Evolutionary conservation across 257 asterid species (phyloP).

Genomic region (Asclepias syriaca): DNA sequence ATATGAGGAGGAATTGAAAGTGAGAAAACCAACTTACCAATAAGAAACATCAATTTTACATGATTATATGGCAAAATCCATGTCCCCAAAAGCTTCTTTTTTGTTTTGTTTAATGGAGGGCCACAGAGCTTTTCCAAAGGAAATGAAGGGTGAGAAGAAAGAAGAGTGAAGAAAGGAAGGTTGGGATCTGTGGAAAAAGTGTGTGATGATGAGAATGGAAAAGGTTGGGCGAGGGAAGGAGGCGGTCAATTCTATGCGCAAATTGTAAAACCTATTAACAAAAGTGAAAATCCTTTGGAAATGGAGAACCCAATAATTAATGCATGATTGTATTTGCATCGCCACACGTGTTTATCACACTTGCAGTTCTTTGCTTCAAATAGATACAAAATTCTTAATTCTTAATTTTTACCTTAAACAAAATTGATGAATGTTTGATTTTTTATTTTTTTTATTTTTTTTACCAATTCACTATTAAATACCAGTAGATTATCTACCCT

Average conservation of each 20-base stretch:
- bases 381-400: too few species aligned
- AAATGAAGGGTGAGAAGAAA: neutral
- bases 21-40: slow-evolving; percentile 5
- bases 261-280: neutral
- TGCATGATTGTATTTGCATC: slow-evolving; percentile 11
- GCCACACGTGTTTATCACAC: too few species aligned
- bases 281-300: neutral
- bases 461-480: too few species aligned
- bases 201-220: slow-evolving; percentile 10
- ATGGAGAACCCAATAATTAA: slow-evolving; percentile 19
- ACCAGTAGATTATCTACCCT: too few species aligned
- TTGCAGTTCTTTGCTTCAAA: too few species aligned
- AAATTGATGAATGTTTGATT: too few species aligned
- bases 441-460: too few species aligned
- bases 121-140: slow-evolving; percentile 4
- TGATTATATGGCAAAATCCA: neutral
- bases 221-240: neutral
- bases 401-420: too few species aligned
- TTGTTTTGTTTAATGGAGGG: slow-evolving; percentile 2
- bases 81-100: slow-evolving; percentile 5
- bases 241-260: neutral
- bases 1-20: neutral
- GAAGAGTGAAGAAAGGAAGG: neutral
- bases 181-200: slow-evolving; percentile 19
- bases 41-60: slow-evolving; percentile 11